phyloP scores from a whole-genome alignment of 148 eudicot species.

The Heliosperma pusillum region DNA sequence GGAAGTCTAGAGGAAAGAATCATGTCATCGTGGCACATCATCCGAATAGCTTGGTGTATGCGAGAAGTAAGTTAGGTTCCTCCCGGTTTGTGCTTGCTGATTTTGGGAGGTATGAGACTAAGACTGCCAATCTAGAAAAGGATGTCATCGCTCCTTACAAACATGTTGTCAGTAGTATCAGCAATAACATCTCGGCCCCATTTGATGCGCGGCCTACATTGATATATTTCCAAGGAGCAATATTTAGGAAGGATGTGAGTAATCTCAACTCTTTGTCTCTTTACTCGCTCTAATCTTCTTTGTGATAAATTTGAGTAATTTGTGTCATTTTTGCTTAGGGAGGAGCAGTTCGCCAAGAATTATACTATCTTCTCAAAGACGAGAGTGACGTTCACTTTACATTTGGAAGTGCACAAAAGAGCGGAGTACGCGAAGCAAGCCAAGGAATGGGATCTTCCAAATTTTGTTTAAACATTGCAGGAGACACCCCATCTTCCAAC shows the following conservation, averaged over 20 bases:
- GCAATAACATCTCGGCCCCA: constrained; percentile 39
- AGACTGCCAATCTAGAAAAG: constrained; percentile 70
- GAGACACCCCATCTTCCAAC: constrained; percentile 93
- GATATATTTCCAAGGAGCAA: constrained; percentile 90
- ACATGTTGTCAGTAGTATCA: constrained; percentile 62
- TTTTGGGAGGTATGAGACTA: constrained; percentile 67
- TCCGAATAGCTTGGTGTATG: constrained; percentile 80
- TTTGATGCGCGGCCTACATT: constrained; percentile 63
- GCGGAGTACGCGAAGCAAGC: constrained; percentile 64
- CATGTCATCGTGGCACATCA: constrained; percentile 87
- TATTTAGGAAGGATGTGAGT: constrained; percentile 93
- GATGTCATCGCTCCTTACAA: constrained; percentile 94
- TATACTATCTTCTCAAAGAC: constrained; percentile 80
- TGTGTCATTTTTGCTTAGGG: constrained; percentile 45
- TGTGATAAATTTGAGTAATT: background rate
- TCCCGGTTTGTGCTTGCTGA: constrained; percentile 80
- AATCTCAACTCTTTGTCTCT: constrained; percentile 4
- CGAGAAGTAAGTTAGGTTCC: constrained; percentile 57
- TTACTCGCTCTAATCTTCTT: background rate
- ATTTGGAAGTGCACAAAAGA: constrained; percentile 58
- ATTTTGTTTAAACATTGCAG: constrained; percentile 87
- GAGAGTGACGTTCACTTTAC: constrained; percentile 83
- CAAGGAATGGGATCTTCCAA: constrained; percentile 81
- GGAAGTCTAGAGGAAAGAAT: constrained; percentile 55
- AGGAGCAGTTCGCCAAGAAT: constrained; percentile 82